Conservation (phyloP, 2,329 filamentous ascomycete genomes). For the Harringtonia lauricola region DNA sequence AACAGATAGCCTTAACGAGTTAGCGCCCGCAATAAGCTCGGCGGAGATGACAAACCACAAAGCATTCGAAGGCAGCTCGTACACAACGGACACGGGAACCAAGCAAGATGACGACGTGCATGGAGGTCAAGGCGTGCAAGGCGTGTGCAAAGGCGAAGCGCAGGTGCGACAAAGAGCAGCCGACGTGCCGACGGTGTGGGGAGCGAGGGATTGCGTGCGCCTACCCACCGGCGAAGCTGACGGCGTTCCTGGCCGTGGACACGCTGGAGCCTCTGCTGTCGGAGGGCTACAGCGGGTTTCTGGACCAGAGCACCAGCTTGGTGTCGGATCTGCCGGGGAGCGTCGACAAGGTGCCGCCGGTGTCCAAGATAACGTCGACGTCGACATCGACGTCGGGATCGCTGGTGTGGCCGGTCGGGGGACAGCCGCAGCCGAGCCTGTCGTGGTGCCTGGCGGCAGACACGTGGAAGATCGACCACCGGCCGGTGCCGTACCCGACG, state of each 20-base stretch:
- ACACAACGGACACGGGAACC: no score
- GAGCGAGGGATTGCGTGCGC: conserved; percentile 11
- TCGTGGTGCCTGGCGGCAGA: conserved; percentile 12
- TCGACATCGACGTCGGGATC: no score
- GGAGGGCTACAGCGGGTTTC: background rate
- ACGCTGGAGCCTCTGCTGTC: background rate
- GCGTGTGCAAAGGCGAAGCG: conserved; percentile 15
- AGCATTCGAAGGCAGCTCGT: no score
- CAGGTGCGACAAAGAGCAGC: conserved; percentile 12
- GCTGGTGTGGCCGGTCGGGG: no score
- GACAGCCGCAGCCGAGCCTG: no score
- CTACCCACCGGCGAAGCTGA: conserved; percentile 12
- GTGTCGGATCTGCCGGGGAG: background rate
- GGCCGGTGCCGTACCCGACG: background rate
- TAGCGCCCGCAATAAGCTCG: no score
- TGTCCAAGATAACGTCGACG: background rate
- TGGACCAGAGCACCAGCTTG: background rate
- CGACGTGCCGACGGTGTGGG: conserved; percentile 15
- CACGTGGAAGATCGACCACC: conserved; percentile 11
- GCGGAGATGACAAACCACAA: background rate
- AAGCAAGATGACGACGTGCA: background rate
- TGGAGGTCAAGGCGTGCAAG: conserved; percentile 11
- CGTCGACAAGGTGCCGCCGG: no score
- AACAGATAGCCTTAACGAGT: no score
- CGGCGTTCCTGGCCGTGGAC: background rate